A percentile compares a stretch with the other conserved stretches of the same genome.
These are phyloP conservation scores for Diaporthe longicolla DNA, from an alignment of 2,329 filamentous ascomycete species.

Conservation along the genomic window DNA sequence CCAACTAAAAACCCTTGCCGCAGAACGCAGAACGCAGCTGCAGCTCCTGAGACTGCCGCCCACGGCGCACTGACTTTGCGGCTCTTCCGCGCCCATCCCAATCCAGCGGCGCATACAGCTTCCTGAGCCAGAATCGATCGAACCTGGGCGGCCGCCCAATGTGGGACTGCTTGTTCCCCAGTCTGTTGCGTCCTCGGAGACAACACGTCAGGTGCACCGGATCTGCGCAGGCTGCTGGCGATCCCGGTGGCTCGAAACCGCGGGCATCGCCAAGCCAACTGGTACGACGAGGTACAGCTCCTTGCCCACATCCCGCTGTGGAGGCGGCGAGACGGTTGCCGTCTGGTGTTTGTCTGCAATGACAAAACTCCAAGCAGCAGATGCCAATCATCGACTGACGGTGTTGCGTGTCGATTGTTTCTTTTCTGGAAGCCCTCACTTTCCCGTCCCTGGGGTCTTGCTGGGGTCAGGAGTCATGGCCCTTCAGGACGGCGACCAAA, in stretches of 20 bases:
- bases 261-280: neutral
- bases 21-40: neutral
- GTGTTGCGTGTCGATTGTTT: neutral
- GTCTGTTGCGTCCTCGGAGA: neutral
- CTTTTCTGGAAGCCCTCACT: constrained; percentile 13
- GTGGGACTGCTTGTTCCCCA: neutral
- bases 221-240: constrained; percentile 32
- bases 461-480: neutral
- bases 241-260: constrained; percentile 34
- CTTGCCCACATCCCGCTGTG: constrained; percentile 10
- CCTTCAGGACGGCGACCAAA: constrained; percentile 1
- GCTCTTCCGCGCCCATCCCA: constrained; percentile 11
- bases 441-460: neutral
- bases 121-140: neutral
- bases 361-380: constrained; percentile 19
- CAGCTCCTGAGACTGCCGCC: constrained; percentile 29
- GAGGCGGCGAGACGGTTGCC: constrained; percentile 20
- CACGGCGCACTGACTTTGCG: constrained; percentile 23
- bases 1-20: neutral
- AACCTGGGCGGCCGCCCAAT: neutral
- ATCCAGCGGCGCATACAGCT: constrained; percentile 2
- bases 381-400: constrained; percentile 29
- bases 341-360: constrained; percentile 23
- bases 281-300: neutral
- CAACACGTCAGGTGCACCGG: constrained; percentile 5